Base-by-base conservation (phyloP, 139 green algal genomes). In the Pycnococcus provasolii region DNA sequence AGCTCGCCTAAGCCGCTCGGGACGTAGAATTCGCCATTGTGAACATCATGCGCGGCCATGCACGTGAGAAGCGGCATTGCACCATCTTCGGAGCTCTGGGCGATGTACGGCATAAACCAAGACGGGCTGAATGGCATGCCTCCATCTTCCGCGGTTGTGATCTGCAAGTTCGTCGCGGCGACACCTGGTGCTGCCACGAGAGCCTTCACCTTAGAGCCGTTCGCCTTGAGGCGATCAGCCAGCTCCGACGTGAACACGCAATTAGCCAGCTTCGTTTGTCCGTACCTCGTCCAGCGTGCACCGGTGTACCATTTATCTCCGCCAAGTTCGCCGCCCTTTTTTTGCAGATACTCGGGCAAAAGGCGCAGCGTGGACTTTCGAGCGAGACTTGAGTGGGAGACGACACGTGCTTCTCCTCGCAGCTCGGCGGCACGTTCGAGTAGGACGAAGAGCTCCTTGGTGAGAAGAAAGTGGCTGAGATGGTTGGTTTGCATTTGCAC, bases 401-500 rank as follows among this genome's bases (percentile, higher is more conserved):
- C 64, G 3, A 77, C 45, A 6, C 71, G 54, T 4, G 71, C 71
- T 4, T 59, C 46, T 15, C 60, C 59, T 43, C 50, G 42, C 45
- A 26, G 11, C 46, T 44, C 47, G n/a, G 64, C 59, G 44, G 71
- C 65, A 51, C 54, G 62, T 41, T 67, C 47, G 43, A 78, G 58
- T 40, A 46, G 6, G 6, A 65, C 65, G 40, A 70, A 47, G n/a
- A 78, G 40, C 37, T 58, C 53, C 7, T 40, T 13, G 37, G 72
- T 65, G 40, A 78, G 66, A 8, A 78, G 53, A 44, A 70, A 78
- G 41, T 78, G 72, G 9, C 47, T 66, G 2, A 78, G 60, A 41
- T 66, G 51, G 58, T 78, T 78, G n/a, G 52, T 69, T 41, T 70
- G 62, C 72, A 73, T 73, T 60, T 78, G 72, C n/a, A 70, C 58